Evolutionary conservation across 108 stramenopile species (phyloP).

Genomic region (Fistulifera pelliculosa): DNA sequence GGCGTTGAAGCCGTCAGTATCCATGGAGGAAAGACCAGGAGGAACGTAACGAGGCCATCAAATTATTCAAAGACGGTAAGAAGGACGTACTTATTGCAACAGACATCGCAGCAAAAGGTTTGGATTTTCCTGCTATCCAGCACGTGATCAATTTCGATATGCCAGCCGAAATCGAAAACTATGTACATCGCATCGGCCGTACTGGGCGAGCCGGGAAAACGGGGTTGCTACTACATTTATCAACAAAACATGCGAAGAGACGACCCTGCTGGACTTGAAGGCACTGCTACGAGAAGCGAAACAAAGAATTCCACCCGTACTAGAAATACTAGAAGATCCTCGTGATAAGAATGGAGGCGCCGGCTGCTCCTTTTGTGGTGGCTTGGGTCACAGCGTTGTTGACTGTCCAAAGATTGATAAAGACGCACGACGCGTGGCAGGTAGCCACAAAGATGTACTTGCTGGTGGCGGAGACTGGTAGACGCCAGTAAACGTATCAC

Average conservation of each 20-base stretch:
- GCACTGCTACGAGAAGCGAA: slow-evolving; percentile 96
- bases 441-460: slow-evolving; percentile 84
- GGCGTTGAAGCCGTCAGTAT: slow-evolving; percentile 96
- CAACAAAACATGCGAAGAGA: slow-evolving; percentile 91
- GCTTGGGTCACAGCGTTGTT: slow-evolving; percentile 96
- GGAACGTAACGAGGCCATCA: slow-evolving; percentile 95
- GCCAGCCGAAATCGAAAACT: slow-evolving; percentile 99
- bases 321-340: slow-evolving; percentile 96
- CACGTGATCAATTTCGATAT: slow-evolving; percentile 99
- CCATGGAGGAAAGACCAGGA: slow-evolving; percentile 98
- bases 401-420: slow-evolving; percentile 99
- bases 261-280: slow-evolving; percentile 92
- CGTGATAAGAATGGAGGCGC: slow-evolving; percentile 44
- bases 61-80: slow-evolving; percentile 78
- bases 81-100: slow-evolving; percentile 98
- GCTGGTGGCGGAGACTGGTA: slow-evolving; percentile 81
- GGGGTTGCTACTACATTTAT: slow-evolving; percentile 99
- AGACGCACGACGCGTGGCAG: slow-evolving; percentile 88
- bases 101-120: slow-evolving; percentile 98
- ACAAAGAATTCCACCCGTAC: slow-evolving; percentile 96
- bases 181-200: slow-evolving; percentile 93
- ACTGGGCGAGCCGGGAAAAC: slow-evolving; percentile 99
- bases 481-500: no score
- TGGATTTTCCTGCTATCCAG: slow-evolving; percentile 97
- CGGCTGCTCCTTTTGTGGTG: slow-evolving; percentile 97